Percentiles rank a stretch among this genome's conserved stretches.
These are phyloP conservation scores for Saccharomyces hybrid DNA, from an alignment of 1,139 yeast species.

Conservation along the genomic window DNA sequence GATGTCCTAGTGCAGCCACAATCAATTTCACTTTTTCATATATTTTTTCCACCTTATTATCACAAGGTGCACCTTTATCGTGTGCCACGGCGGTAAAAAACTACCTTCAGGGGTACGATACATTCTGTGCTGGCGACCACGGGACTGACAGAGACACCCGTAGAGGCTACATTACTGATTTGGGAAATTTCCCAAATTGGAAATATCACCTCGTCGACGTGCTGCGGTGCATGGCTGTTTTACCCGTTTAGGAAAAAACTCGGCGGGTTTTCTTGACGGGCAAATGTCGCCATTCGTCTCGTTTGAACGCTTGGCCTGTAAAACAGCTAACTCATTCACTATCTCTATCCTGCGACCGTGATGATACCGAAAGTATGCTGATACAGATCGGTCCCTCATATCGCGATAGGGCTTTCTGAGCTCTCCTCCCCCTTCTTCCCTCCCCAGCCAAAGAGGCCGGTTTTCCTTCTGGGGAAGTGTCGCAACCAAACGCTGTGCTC, in stretches of 20 bases:
- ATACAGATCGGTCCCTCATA: neutral
- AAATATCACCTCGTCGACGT: neutral
- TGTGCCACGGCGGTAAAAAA: neutral
- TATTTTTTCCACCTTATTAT: neutral
- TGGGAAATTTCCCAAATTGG: neutral
- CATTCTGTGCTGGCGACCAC: neutral
- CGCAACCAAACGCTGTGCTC: neutral
- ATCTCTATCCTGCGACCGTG: neutral
- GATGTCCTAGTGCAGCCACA: neutral
- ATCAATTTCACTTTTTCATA: neutral
- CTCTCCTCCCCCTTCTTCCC: neutral
- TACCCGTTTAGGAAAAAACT: neutral
- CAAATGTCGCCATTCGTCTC: neutral
- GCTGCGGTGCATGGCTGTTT: neutral
- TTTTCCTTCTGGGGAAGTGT: neutral
- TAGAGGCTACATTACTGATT: neutral
- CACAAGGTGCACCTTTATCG: neutral
- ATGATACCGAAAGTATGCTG: neutral
- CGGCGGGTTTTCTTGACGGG: neutral
- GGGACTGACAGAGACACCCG: neutral
- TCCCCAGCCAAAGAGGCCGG: neutral
- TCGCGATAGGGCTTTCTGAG: neutral
- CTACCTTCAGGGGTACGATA: neutral
- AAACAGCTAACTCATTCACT: neutral
- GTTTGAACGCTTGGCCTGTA: neutral